A percentile compares a stretch with the other conserved stretches of the same genome.
These are phyloP conservation scores for Punctularia strigosozonata DNA, from an alignment of 768 basidiomycete genomes.

Conservation along the genomic window DNA sequence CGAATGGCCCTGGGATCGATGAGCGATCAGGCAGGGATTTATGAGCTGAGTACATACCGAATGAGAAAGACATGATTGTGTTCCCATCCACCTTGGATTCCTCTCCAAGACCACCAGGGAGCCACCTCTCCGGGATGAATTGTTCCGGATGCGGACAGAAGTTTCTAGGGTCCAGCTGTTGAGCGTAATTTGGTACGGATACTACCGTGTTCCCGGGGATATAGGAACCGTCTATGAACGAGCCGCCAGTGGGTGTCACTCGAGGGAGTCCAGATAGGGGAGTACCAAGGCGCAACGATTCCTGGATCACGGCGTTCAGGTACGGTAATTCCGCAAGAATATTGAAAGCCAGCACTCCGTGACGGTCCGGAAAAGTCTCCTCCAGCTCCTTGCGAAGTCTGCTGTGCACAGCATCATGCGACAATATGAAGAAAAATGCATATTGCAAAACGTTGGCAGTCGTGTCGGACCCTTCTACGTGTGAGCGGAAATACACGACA, in stretches of 20 bases:
- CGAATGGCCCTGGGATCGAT: neutral
- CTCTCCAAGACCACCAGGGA: neutral
- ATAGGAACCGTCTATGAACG: neutral
- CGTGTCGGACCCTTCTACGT: neutral
- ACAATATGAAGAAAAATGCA: neutral
- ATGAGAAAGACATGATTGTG: neutral
- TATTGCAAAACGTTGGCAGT: neutral
- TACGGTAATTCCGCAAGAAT: neutral
- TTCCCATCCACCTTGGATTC: neutral
- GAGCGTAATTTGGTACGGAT: neutral
- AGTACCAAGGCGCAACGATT: neutral
- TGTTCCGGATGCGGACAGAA: neutral
- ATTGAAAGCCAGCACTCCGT: neutral
- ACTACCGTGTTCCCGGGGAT: neutral
- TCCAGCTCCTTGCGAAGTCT: neutral
- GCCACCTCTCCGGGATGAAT: neutral
- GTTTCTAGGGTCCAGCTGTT: neutral
- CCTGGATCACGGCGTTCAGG: neutral
- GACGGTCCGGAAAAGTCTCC: neutral
- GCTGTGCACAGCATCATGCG: neutral
- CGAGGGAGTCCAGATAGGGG: neutral
- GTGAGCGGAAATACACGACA: neutral
- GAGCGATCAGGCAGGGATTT: neutral
- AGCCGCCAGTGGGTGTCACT: neutral
- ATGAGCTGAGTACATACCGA: neutral